Conservation (phyloP, 208 protist genomes). For the Endotrypanum monterogeii region DNA sequence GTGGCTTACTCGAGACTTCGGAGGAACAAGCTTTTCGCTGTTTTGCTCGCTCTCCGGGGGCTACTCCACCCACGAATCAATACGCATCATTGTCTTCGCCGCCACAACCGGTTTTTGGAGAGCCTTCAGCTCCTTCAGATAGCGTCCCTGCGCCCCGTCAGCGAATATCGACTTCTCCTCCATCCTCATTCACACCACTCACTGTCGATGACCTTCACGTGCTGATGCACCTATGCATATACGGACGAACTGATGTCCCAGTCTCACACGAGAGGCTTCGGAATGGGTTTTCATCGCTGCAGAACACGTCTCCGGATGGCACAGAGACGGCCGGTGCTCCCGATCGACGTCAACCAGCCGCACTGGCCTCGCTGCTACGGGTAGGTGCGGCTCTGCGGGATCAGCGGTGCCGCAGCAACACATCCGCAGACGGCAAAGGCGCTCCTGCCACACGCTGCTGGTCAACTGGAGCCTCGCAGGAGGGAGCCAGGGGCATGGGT, state of each 20-base stretch:
- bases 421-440: background rate
- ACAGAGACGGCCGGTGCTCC: background rate
- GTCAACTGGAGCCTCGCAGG: background rate
- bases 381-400: background rate
- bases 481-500: background rate
- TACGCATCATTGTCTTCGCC: background rate
- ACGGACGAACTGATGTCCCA: background rate
- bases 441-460: background rate
- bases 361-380: conserved; percentile 9
- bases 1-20: background rate
- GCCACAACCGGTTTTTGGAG: background rate
- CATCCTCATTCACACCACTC: background rate
- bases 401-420: background rate
- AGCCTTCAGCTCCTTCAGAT: background rate
- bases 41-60: background rate
- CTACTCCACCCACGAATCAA: background rate
- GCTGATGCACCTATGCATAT: conserved; percentile 28
- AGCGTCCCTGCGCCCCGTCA: background rate
- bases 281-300: background rate
- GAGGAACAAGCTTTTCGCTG: background rate
- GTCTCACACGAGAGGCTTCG: background rate
- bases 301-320: background rate
- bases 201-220: conserved; percentile 27
- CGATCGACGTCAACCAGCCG: background rate
- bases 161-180: background rate